These are phyloP conservation scores for Salmacisia buchloeana DNA, from an alignment of 1,284 basidiomycete species.

Conservation along the genomic window DNA sequence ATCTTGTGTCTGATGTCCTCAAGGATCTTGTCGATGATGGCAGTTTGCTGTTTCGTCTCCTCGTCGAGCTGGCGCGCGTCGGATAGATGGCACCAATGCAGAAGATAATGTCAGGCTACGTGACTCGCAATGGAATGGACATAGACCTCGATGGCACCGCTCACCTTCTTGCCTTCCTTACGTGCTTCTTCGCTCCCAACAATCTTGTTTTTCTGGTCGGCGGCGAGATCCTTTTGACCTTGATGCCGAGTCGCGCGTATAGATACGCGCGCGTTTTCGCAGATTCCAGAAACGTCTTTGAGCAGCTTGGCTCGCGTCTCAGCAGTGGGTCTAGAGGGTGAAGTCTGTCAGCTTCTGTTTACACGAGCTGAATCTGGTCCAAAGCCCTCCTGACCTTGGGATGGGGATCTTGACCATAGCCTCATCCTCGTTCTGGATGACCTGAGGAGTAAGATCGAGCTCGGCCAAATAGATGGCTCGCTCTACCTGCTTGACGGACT, in stretches of 20 bases:
- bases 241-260: conserved; percentile 38
- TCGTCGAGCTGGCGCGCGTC: conserved; percentile 36
- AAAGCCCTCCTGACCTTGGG: conserved; percentile 25
- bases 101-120: no score
- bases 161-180: conserved; percentile 34
- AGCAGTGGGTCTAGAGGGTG: conserved; percentile 36
- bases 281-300: conserved; percentile 40
- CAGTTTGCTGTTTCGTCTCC: conserved; percentile 32
- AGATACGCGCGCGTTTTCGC: conserved; percentile 44
- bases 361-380: neutral
- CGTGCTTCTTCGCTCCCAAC: conserved; percentile 37
- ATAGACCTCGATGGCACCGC: neutral
- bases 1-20: conserved; percentile 33
- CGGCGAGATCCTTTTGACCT: conserved; percentile 46
- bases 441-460: conserved; percentile 39
- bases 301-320: conserved; percentile 39
- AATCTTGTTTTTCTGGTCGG: conserved; percentile 39
- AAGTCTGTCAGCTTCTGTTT: no score
- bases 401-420: conserved; percentile 41
- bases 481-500: conserved; percentile 46
- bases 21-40: conserved; percentile 34
- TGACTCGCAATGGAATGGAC: neutral
- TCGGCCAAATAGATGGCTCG: conserved; percentile 40
- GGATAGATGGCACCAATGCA: no score
- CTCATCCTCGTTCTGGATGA: conserved; percentile 28